Base-by-base conservation (phyloP, 192 early-diverging fungal species). In the Coemansia asiatica region DNA sequence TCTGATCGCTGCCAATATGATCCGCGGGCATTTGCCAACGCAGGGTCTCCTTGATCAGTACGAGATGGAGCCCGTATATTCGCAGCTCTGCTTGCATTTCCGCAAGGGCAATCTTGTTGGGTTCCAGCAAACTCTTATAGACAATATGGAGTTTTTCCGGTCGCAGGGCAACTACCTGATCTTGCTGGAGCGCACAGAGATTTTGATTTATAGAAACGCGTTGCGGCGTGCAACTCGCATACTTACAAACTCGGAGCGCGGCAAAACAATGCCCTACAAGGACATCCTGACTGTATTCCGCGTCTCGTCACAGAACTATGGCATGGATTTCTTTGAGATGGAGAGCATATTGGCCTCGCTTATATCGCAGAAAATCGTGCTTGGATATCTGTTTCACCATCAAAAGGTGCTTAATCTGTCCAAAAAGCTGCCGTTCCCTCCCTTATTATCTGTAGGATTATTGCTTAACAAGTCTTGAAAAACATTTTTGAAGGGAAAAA, bases 381-480 rank as follows among this genome's bases (percentile, higher is more conserved):
- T 56, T 33, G 78, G 72, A 9, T 81, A 65, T 23, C 21, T 75
- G 61, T 80, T 80, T 66, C 77, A 80, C 48, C 78, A 81, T 63
- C 78, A 81, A 51, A 56, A 60, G 35, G 15, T 75, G 3, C 48
- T 75, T 16, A 81, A 81, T 29, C 29, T 81, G 62, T 62, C 72
- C 13, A 60, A 58, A 0, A 81, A 71, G 36, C 36, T 29, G 27
- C 68, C 78, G 16, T 81, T 81, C 40, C 78, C 78, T 2, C 38
- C 35, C 8, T 69, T 81, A 21, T 31, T 33, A 9, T 38, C 66
- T 4, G 65, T 63, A 16, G 72, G 61, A 22, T 18, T 35, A 21
- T 2, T 44, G 40, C 40, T n/a, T n/a, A n/a, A 44, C 40, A 44
- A 44, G 40, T 5, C 40, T 5, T 44, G n/a, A n/a, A n/a, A n/a